Evolutionary conservation across 163 green algal genomes (phyloP), one percentile per base, ranked within the genome.

Genomic region (Scenedesmus sp.): DNA sequence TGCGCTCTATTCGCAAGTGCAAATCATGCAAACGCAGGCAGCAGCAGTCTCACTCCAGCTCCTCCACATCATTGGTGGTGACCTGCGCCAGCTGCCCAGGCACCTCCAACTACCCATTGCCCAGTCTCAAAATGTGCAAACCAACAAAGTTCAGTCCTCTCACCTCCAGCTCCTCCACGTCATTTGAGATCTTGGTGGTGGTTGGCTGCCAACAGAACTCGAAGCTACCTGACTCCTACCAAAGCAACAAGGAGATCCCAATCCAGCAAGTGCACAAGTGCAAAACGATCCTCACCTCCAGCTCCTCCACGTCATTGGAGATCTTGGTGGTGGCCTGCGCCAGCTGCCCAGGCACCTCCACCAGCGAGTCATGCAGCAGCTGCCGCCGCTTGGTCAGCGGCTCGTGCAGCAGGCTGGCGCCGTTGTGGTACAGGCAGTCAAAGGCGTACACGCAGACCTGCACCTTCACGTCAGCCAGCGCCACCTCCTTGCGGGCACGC

Each of bases 361-460:
- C 84, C 46, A 99, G 92, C 13, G 97, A 90, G 1, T 76, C 70
- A 64, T 97, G 95, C 82, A 99, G 94, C 64, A 96, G 96, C 88
- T 98, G 92, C 2, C 98, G 94, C 16, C 98, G 94, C 88, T 98
- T 95, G 1, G 91, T 97, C 26, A 99, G 95, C 18, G 98, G 94
- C 88, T 96, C 87, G 59, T 97, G 92, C 86, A 99, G 95, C 86
- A 99, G 95, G 82, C 93, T 92, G 81, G 96, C 46, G 46, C 98
- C 98, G 95, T 99, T 98, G 54, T 99, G 93, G 96, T 98, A 99
- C 23, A 99, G 97, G 94, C 98, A 99, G 95, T 99, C 98, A 92
- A 99, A 99, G 20, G 97, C 97, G 92, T 97, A 99, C 13, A 99
- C 90, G 57, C 95, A 98, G 34, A 99, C 96, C 3, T 86, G 77